phyloP scores from a whole-genome alignment of 1,284 basidiomycete genomes.

The Wallemia ichthyophaga region DNA sequence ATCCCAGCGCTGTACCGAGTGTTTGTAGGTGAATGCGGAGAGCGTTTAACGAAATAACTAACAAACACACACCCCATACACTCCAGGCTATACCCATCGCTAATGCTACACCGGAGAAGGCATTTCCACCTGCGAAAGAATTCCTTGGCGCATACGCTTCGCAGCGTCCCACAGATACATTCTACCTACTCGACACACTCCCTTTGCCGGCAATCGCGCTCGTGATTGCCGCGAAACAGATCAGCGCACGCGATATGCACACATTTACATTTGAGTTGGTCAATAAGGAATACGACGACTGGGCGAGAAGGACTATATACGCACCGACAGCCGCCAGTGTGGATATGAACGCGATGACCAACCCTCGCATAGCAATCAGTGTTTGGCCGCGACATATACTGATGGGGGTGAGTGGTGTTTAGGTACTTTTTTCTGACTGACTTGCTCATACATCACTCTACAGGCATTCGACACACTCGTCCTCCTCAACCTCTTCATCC shows the following conservation, averaged over 20 bases:
- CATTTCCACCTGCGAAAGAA: slow-evolving; percentile 8
- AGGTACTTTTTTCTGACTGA: slow-evolving; percentile 3
- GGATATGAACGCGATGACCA: slow-evolving; percentile 12
- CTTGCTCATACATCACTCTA: slow-evolving; percentile 2
- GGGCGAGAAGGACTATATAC: slow-evolving; percentile 35
- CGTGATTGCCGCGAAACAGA: slow-evolving; percentile 35
- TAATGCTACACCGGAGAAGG: slow-evolving; percentile 6
- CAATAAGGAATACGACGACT: slow-evolving; percentile 30
- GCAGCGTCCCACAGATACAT: slow-evolving; percentile 22
- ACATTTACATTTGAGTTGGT: slow-evolving; percentile 49
- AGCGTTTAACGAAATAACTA: too few species aligned
- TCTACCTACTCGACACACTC: slow-evolving; percentile 25
- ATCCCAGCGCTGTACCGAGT: slow-evolving; percentile 30
- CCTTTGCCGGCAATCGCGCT: slow-evolving; percentile 41
- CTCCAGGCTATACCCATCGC: slow-evolving; percentile 11
- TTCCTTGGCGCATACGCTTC: slow-evolving; percentile 7
- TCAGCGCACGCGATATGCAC: slow-evolving; percentile 31
- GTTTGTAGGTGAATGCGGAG: slow-evolving; percentile 34
- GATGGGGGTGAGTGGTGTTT: slow-evolving; percentile 5
- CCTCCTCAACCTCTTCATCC: slow-evolving; percentile 23
- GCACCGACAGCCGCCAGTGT: slow-evolving; percentile 30
- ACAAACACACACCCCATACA: too few species aligned
- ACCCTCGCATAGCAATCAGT: slow-evolving; percentile 5
- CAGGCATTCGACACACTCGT: slow-evolving; percentile 39
- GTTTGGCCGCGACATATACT: slow-evolving; percentile 7